Percentiles rank a stretch among this genome's conserved stretches.
phyloP scores from a whole-genome alignment of 2,329 filamentous ascomycete species.

The Trichoderma cornu-damae region DNA sequence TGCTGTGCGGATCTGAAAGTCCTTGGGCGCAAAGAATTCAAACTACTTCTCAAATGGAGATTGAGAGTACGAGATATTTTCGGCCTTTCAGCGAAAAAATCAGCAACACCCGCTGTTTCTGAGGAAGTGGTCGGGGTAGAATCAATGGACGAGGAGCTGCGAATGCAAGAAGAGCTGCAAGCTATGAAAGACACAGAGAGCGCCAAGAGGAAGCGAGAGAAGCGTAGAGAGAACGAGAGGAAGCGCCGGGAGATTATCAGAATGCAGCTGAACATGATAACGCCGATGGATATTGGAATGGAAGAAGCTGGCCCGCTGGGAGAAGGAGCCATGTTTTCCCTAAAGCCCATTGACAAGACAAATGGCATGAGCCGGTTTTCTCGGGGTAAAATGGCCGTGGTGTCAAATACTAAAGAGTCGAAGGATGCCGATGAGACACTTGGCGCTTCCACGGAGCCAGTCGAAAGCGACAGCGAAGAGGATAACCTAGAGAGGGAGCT shows the following conservation, averaged over 20 bases:
- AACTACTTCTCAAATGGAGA: constrained; percentile 82
- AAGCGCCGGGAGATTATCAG: constrained; percentile 94
- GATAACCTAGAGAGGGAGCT: constrained; percentile 80
- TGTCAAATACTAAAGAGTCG: constrained; percentile 50
- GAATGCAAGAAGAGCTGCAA: constrained; percentile 82
- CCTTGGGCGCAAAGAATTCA: constrained; percentile 90
- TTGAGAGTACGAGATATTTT: constrained; percentile 86
- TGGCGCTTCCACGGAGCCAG: constrained; percentile 48
- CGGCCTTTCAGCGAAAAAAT: constrained; percentile 74
- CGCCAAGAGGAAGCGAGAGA: constrained; percentile 73
- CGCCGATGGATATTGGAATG: constrained; percentile 91
- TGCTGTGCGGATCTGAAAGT: constrained; percentile 84
- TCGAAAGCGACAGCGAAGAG: constrained; percentile 69
- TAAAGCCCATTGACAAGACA: constrained; percentile 75
- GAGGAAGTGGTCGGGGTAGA: constrained; percentile 77
- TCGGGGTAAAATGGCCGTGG: constrained; percentile 71
- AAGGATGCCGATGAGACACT: constrained; percentile 58
- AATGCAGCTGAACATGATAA: constrained; percentile 95
- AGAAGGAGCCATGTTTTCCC: constrained; percentile 77
- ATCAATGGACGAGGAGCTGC: constrained; percentile 90
- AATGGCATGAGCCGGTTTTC: constrained; percentile 56
- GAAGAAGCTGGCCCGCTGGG: constrained; percentile 76
- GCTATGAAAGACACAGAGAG: constrained; percentile 73
- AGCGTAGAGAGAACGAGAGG: constrained; percentile 82
- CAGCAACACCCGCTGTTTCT: constrained; percentile 38